Evolutionary conservation across 345 rosid species (phyloP), one percentile per base, ranked within the genome.

Genomic region (Microcos paniculata): DNA sequence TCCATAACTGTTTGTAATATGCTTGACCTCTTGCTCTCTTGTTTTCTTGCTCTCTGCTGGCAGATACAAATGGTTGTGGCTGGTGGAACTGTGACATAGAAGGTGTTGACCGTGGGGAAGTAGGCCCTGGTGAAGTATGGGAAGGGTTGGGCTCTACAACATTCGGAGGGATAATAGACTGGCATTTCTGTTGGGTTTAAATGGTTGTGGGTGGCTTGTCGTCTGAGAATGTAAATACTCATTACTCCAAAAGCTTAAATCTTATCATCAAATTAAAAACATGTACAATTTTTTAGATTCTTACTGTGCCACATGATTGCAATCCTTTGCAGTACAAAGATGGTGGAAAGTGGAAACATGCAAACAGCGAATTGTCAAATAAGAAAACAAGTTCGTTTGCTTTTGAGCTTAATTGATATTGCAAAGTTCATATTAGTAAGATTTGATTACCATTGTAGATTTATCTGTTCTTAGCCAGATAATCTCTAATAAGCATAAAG

Each of bases 81-180:
- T 92, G 95, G 91, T 94, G 97, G 98, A 94, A 91, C 74, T 13
- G 82, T 52, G 86, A 85, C 75, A 92, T 89, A 97, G 94, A 89
- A 84, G 97, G 98, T 72, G 84, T 92, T 75, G 97, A 94, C 71
- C 73, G 79, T 0, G 98, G 89, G 75, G 96, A 88, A 88, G 94
- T 90, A 18, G 97, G 96, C n/a, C 78, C 28, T 21, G 83, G 87
- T 65, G 93, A 92, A 80, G 82, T 83, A 15, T 92, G 97, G 98
- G 98, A 94, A 91, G 97, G 96, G 21, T 90, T 94, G 28, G 97
- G 97, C 62, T 85, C 93, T 19, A 85, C 96, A 45, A 94, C 96
- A 10, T 81, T 84, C 2, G 94, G 94, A 40, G 97, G 87, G 78
- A 83, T 86, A 26, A 78, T 80, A 75, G 93, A 90, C 43, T 92